These are phyloP conservation scores for maize (Zea mays) DNA, from an alignment of 176 grass and related monocot genomes.

Conservation along the genomic window Zm-B73-REFERENCE-NAM-5.0 NC_050097.1:199551001-199551500, in stretches of 20 bases:
- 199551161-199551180: constrained; percentile 91
- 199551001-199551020: constrained; percentile 61
- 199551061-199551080: constrained; percentile 65
- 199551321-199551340: constrained; percentile 14
- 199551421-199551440: constrained; percentile 44
- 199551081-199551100: constrained; percentile 91
- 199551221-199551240: constrained; percentile 5
- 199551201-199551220: constrained; percentile 28
- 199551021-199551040: constrained; percentile 83
- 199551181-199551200: constrained; percentile 51
- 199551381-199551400: constrained; percentile 79
- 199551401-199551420: constrained; percentile 59
- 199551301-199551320: constrained; percentile 5
- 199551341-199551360: background rate
- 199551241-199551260: constrained; percentile 22
- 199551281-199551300: constrained; percentile 10
- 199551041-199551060: constrained; percentile 70
- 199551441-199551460: constrained; percentile 50
- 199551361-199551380: constrained; percentile 46
- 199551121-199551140: constrained; percentile 62
- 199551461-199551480: constrained; percentile 59
- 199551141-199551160: constrained; percentile 97
- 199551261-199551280: constrained; percentile 11
- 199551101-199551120: constrained; percentile 96
- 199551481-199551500: constrained; percentile 73